A percentile compares a stretch with the other conserved stretches of the same genome.
phyloP scores from a whole-genome alignment of 306 rosid genomes.

The Cucumis sativus region Cucumber_9930_V3 NC_026658.2:26367501-26368000 shows the following conservation, averaged over 20 bases:
- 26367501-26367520: not conserved
- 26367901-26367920: constrained; percentile 3
- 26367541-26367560: constrained; percentile 12
- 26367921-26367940: constrained; percentile 6
- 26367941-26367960: constrained; percentile 13
- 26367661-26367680: not conserved
- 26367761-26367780: constrained; percentile 7
- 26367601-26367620: constrained; percentile 9
- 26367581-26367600: constrained; percentile 6
- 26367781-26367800: constrained; percentile 5
- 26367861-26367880: constrained; percentile 7
- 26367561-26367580: not conserved
- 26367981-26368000: constrained; percentile 6
- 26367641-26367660: constrained; percentile 8
- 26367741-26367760: constrained; percentile 2
- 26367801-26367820: constrained; percentile 2
- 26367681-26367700: constrained; percentile 8
- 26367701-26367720: constrained; percentile 4
- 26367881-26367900: not conserved
- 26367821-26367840: not conserved
- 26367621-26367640: not conserved
- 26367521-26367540: not conserved
- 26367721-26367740: constrained; percentile 7
- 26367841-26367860: not conserved
- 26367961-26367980: constrained; percentile 1